Evolutionary conservation across 371 early-diverging fungal genomes (phyloP), one percentile per base, ranked within the genome.

Genomic region (Rhizopus delemar): DNA sequence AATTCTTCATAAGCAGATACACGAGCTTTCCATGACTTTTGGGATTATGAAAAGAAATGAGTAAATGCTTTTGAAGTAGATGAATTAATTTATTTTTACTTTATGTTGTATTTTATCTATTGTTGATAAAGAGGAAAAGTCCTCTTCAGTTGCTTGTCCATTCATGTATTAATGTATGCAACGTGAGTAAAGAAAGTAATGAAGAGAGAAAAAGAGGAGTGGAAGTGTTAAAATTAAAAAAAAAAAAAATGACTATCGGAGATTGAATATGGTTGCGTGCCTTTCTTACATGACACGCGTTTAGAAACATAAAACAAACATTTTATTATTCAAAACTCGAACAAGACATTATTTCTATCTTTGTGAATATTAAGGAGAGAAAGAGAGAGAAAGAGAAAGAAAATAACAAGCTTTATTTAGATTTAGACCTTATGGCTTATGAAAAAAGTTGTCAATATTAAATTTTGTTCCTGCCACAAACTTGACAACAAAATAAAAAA

Each of bases 1-100:
- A 95, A 77, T 56, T 94, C 93, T 39, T 89, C 89, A 74, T 93
- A 98, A 12, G 91, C 98, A 28, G 80, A 83, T 50, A 90, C 78
- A 60, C 98, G 89, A 29, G 93, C 98, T 71, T 98, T 97, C 98
- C 98, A 98, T 41, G 85, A 71, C 96, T 96, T 70, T 32, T 36
- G 6, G 31, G 16, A 15, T 54, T 52, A 34, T 5, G 12, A 57
- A 11, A 38, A 11, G 38, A 22, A 52, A 35, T 59, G 39, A 34
- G 5, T 15, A 35, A 36, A 35, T 49, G 50, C 54, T 46, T 39
- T 61, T 51, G 62, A 58, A 28, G 39, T 53, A 34, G 49, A 46
- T 60, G 52, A 62, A 35, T 48, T 57, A 53, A 52, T 56, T 31
- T 51, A 62, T n/a, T 15, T 62, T 31, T 67, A 88, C 92, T 85